A percentile compares a stretch with the other conserved stretches of the same genome.
Evolutionary conservation across 129 eudicot genomes (phyloP).

Genomic region (Lactuca saligna): DNA sequence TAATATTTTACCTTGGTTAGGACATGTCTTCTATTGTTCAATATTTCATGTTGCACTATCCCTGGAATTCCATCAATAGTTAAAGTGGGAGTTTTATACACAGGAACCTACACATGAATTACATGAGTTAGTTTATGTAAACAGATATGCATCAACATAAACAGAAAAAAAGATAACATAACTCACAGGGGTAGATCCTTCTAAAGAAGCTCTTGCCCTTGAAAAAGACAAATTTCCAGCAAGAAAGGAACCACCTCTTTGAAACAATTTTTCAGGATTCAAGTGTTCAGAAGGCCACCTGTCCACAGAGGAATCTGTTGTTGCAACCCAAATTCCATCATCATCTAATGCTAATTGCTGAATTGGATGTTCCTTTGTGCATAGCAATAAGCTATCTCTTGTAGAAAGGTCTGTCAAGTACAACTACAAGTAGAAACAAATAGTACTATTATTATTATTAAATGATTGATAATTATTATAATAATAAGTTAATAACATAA

Average conservation of each 20-base stretch:
- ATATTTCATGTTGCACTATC: slow-evolving; percentile 89
- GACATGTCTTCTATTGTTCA: slow-evolving; percentile 85
- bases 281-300: slow-evolving; percentile 91
- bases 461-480: background rate
- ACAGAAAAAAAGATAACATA: slow-evolving; percentile 8
- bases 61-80: slow-evolving; percentile 80
- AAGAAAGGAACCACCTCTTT: slow-evolving; percentile 83
- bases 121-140: slow-evolving; percentile 14
- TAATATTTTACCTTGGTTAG: slow-evolving; percentile 67
- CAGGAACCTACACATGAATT: slow-evolving; percentile 58
- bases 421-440: slow-evolving; percentile 47
- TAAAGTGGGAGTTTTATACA: slow-evolving; percentile 58
- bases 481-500: background rate
- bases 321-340: slow-evolving; percentile 85
- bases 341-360: slow-evolving; percentile 74
- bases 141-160: background rate
- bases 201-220: slow-evolving; percentile 88
- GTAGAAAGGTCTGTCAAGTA: slow-evolving; percentile 88
- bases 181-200: slow-evolving; percentile 96
- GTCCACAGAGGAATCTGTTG: slow-evolving; percentile 84
- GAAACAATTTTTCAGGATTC: slow-evolving; percentile 70
- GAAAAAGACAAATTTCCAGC: slow-evolving; percentile 97
- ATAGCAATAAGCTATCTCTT: slow-evolving; percentile 88
- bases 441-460: background rate
- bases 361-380: slow-evolving; percentile 83